phyloP scores from a whole-genome alignment of 2,329 filamentous ascomycete genomes.

The Alternaria infectoria region DNA sequence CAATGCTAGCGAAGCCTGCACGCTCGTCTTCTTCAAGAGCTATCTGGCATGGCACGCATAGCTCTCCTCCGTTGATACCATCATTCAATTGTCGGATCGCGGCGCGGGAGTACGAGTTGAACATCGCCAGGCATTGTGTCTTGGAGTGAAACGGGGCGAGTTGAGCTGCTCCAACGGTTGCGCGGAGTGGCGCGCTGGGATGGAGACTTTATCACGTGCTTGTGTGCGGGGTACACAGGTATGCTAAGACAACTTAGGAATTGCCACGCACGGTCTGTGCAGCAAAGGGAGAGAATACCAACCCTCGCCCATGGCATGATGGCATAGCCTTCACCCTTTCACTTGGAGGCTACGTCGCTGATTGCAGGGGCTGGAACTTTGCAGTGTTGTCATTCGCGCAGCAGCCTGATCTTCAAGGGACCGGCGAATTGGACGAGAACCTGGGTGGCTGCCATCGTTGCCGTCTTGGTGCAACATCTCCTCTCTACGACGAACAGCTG shows the following conservation, averaged over 20 bases:
- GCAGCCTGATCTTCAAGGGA: too few species aligned
- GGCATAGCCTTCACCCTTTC: too few species aligned
- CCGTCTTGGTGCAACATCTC: too few species aligned
- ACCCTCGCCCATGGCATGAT: too few species aligned
- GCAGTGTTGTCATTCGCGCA: too few species aligned
- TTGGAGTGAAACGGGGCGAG: too few species aligned
- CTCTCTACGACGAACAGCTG: too few species aligned
- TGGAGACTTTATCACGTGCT: not conserved
- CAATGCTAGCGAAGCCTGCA: not conserved
- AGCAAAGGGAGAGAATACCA: too few species aligned
- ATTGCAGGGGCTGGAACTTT: not conserved
- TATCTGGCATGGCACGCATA: conserved; percentile 5
- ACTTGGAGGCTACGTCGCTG: not conserved
- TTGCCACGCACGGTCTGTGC: too few species aligned
- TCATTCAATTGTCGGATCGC: not conserved
- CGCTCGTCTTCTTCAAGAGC: conserved; percentile 4
- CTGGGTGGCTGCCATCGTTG: too few species aligned
- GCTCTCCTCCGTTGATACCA: not conserved
- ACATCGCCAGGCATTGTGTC: not conserved
- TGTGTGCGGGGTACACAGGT: not conserved
- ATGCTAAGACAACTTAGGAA: not conserved
- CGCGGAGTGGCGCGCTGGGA: not conserved
- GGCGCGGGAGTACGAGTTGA: not conserved
- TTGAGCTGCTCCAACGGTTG: too few species aligned
- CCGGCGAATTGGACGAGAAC: too few species aligned